Base-by-base conservation (phyloP, 1,284 basidiomycete genomes). In the Apiotrichum akiyoshidainum region DNA sequence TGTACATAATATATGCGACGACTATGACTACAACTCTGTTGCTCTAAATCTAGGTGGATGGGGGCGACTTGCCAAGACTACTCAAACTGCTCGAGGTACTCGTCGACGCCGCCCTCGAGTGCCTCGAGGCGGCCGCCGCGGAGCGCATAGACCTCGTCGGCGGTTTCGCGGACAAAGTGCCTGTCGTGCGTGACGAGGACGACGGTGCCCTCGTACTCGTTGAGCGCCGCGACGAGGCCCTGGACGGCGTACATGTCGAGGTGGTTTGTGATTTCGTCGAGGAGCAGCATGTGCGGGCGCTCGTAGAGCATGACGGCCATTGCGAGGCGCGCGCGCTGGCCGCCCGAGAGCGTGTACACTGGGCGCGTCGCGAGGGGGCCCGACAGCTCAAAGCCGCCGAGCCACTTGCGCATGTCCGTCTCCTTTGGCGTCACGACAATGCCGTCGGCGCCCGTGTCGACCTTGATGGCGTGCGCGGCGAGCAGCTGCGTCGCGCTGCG, bases 181-280 rank as follows among this genome's bases (percentile, higher is more conserved):
- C 87, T 80, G 69, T 89, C 87, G 71, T 89, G 87, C 37, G 85
- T 87, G 54, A 89, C 82, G 12, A 88, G 77, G 12, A 88, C 74
- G 34, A 88, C 70, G 0, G 82, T 85, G 4, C 87, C 87, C 26
- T 76, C 74, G 66, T 82, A 89, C 16, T 71, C 72, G 48, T 79
- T 79, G 22, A 88, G 77, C 6, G 85, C 83, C 11, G 79, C 74
- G 1, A 84, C 82, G 3, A 89, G 77, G 0, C 84, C 84, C 54
- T 82, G 77, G 50, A 88, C 85, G 0, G 86, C 87, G 39, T 84
- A 81, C 55, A 82, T 80, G 69, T 89, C 87, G 40, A 89, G 76
- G 74, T 89, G 87, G 19, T 87, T 87, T 26, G 86, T 85, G 16
- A 86, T 82, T 70, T 87, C 86, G 68, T 88, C 86, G 10, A 88